These are phyloP conservation scores for Fusarium sororula DNA, from an alignment of 2,329 filamentous ascomycete species.

Conservation along the genomic window DNA sequence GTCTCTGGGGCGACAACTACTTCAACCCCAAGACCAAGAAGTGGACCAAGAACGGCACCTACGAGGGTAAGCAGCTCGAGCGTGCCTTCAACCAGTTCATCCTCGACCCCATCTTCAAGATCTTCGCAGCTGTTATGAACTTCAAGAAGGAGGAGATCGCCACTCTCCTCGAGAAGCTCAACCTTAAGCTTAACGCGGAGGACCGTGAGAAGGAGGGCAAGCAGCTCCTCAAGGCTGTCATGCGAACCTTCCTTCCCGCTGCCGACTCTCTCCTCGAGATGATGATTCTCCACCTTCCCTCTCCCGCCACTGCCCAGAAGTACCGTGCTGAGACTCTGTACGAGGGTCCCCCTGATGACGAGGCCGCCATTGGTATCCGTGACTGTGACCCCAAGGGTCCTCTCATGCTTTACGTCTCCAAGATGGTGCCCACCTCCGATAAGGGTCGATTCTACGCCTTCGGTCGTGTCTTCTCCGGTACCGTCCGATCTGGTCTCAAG, in stretches of 20 bases:
- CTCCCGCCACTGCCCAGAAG: conserved; percentile 92
- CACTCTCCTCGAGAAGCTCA: conserved; percentile 88
- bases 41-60: conserved; percentile 88
- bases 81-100: conserved; percentile 99
- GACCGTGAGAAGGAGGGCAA: conserved; percentile 97
- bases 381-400: conserved; percentile 98
- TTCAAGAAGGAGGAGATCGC: conserved; percentile 94
- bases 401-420: conserved; percentile 99
- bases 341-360: conserved; percentile 95
- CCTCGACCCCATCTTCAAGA: conserved; percentile 99
- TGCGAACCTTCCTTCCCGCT: conserved; percentile 98
- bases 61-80: conserved; percentile 90
- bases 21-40: conserved; percentile 99
- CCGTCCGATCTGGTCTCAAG: conserved; percentile 96
- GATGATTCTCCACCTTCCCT: conserved; percentile 99
- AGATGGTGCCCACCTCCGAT: conserved; percentile 99
- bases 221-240: conserved; percentile 95
- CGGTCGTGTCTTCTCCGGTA: conserved; percentile 99
- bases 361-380: conserved; percentile 93
- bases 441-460: conserved; percentile 99
- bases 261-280: conserved; percentile 99
- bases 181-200: conserved; percentile 87
- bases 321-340: conserved; percentile 99
- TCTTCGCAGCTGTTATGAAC: conserved; percentile 97
- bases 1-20: conserved; percentile 99